A percentile compares a stretch with the other conserved stretches of the same genome.
These are phyloP conservation scores for Lachnellula hyalina DNA, from an alignment of 2,329 filamentous ascomycete species.

Conservation along the genomic window DNA sequence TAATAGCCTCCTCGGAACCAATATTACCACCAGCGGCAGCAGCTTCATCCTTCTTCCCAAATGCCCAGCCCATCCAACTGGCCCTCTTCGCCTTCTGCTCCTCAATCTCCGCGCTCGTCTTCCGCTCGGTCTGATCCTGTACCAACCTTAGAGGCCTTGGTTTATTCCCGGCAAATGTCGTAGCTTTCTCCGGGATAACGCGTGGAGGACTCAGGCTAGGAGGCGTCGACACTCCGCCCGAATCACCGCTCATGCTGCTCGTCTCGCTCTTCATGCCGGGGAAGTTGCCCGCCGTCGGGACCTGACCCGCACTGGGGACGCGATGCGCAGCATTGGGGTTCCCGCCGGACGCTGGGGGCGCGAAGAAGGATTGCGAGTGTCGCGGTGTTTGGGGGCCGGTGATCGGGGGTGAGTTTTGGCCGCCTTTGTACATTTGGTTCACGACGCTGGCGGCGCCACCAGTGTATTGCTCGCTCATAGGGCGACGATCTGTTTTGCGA, in stretches of 20 bases:
- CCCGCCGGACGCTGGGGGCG: conserved; percentile 42
- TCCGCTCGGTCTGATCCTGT: conserved; percentile 56
- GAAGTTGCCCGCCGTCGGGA: conserved; percentile 57
- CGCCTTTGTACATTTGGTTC: conserved; percentile 83
- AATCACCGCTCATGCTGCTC: conserved; percentile 53
- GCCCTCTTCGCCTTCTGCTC: conserved; percentile 51
- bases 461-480: conserved; percentile 60
- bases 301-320: conserved; percentile 44
- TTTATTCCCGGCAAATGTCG: conserved; percentile 63
- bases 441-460: conserved; percentile 63
- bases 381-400: conserved; percentile 48
- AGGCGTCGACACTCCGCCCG: conserved; percentile 54
- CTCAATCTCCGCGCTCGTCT: conserved; percentile 34
- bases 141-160: conserved; percentile 82
- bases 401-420: conserved; percentile 53
- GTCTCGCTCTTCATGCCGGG: conserved; percentile 53
- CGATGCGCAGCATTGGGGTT: conserved; percentile 49
- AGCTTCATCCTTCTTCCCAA: conserved; percentile 28
- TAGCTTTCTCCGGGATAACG: conserved; percentile 42
- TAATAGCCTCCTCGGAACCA: conserved; percentile 17
- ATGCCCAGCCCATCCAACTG: conserved; percentile 61
- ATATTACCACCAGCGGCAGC: not conserved
- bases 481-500: conserved; percentile 42
- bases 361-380: conserved; percentile 61
- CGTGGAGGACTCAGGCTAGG: conserved; percentile 49